Evolutionary conservation across 495 filamentous ascomycete genomes (phyloP), one percentile per base, ranked within the genome.

Genomic region (Parathielavia appendiculata): DNA sequence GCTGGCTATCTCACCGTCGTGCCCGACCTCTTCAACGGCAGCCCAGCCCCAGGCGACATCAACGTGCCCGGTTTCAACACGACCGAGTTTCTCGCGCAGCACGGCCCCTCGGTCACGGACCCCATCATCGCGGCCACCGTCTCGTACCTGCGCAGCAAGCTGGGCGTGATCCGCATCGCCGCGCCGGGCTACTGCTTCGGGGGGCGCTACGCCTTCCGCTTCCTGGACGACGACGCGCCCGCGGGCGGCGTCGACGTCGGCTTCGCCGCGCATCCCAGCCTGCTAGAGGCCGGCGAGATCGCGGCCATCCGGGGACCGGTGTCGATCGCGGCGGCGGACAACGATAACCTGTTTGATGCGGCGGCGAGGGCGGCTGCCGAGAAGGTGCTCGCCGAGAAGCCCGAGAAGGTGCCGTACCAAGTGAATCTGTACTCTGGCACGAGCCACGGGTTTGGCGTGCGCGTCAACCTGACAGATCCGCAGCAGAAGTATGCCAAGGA

Each of bases 1-100:
- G 86, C 86, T 55, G 89, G 89, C 49, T 92, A 90, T 72, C 77
- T 89, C 36, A 83, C 83, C 54, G 71, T 90, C 22, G 79, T 88
- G 57, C 89, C 89, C 14, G 89, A 93, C 66, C 76, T 91, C 55
- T 88, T 91, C 76, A 68, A 79, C 36, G 86, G 85, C 55, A 80
- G 85, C 54, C 74, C 73, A 6, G 76, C 80, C 39, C 66, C 71
- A 0, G 59, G 48, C 19, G 73, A 77, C 59, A 67, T 75, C 61
- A 82, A 83, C 71, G 69, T 73, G 5, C 78, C 75, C 40, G 81
- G 70, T 61, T 82, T 80, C 65, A 76, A 86, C 63, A 55, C 84
- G 19, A 71, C 68, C 6, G 63, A 63, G 0, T 92, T 89, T 81
- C 62, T 82, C 34, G 70, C 54, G 22, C 63, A 70, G 23, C 85